Evolutionary conservation across 331 rosid genomes (phyloP), one percentile per base, ranked within the genome.

Genomic region (Rosa hybrid): DNA sequence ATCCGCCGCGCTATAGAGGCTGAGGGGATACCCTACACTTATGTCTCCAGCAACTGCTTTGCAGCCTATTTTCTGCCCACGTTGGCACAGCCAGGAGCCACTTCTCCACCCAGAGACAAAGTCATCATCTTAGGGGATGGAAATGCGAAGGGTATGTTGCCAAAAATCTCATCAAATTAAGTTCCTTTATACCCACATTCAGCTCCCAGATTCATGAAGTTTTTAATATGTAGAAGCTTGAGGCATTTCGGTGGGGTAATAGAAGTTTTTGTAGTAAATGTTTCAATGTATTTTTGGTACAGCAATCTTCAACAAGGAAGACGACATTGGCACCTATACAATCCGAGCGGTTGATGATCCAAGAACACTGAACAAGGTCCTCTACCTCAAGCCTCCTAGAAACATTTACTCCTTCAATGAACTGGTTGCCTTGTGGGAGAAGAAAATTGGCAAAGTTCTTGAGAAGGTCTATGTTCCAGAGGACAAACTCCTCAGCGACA

Each of bases 301-400:
- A 94, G 98, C 91, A 8, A 72, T 84, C 27, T 92, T 92, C 50
- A 92, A 92, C 94, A 85, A 86, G 67, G 98, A 94, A 84, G 92
- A 87, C 0, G 98, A 94, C 82, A 92, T 94, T 49, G 98, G 94
- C 53, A 89, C 90, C 16, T 92, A 80, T 80, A 94, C 97, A 12
- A 91, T 94, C 62, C 86, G 85, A 85, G 94, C 98, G 8, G 97
- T 91, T 77, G 98, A 92, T 70, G 98, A 94, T 70, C 94, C 94
- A 25, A 89, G 90, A 72, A 88, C 98, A 68, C 50, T 91, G 87
- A 94, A 94, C 91, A 94, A 94, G 88, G 27, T 89, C 67, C 88
- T 94, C 72, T 94, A 92, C 87, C 56, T 94, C 71, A 91, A 57
- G 77, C 94, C 98, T 46, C 88, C 97, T 0, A 84, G 81, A 71